Evolutionary conservation across 2,329 filamentous ascomycete species (phyloP), one percentile per base, ranked within the genome.

Genomic region (Chaetomium globosum): DNA sequence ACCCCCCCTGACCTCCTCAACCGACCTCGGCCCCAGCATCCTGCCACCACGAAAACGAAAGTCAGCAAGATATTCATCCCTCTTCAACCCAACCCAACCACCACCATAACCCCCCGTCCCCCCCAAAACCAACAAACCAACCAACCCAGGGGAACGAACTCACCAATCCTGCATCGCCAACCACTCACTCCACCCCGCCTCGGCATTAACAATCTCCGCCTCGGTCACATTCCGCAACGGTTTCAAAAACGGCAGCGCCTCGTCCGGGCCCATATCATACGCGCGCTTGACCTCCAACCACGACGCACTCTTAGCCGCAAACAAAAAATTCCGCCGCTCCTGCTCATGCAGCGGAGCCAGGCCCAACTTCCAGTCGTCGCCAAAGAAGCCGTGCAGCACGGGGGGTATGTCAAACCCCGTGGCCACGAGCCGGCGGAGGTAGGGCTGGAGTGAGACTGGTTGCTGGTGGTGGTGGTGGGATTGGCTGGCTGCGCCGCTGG

Each of bases 361-460:
- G 1, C 95, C 95, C 23, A 85, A 81, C 39, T 81, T 78, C 91
- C 93, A 99, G 74, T 96, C 90, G 69, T 97, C 91, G n/a, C 95
- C 95, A 72, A 98, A 99, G 80, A 97, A 97, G 12, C 93, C 93
- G 74, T 97, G 92, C 66, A 99, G 81, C n/a, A 98, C 89, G 0
- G 88, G 88, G 0, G 90, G 88, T 49, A 88, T 88, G 76, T 98
- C 95, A 80, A 96, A 95, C 1, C 93, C 94, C 0, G 94, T 98
- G 19, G 92, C 92, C 55, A 98, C 88, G 2, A 98, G 84, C 19
- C 95, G 91, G 39, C 94, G 89, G 68, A 98, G 89, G 76, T 96
- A 99, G 0, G 95, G 94, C 4, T 95, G 85, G 12, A 97, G 82
- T 1, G 91, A 92, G 54, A 93, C 83, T 49, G 74, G 73, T 1